Evolutionary conservation across 768 basidiomycete species (phyloP).

Genomic region (Trichaptum fuscoviolaceum): DNA sequence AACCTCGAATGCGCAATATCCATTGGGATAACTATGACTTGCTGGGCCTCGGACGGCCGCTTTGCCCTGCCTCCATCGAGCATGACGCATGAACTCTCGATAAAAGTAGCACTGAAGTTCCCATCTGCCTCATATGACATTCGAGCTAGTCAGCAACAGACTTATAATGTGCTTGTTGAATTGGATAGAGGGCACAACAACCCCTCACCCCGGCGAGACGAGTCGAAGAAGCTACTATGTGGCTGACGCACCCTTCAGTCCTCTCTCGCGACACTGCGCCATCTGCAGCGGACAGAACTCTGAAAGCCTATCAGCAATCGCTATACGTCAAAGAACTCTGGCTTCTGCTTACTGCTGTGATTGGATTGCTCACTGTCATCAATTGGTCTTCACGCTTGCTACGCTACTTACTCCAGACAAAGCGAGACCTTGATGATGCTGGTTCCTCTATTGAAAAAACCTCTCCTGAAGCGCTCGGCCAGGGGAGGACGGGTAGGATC

Average conservation of each 20-base stretch:
- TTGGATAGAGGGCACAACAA: neutral
- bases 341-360: constrained; percentile 32
- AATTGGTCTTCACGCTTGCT: constrained; percentile 20
- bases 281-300: constrained; percentile 28
- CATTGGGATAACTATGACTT: neutral
- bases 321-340: constrained; percentile 36
- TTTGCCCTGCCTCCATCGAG: neutral
- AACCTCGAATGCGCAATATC: neutral
- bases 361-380: constrained; percentile 32
- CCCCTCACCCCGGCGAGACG: neutral
- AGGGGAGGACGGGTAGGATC: constrained; percentile 14
- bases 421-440: neutral
- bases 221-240: neutral
- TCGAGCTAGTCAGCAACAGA: neutral
- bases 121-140: constrained; percentile 1
- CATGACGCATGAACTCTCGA: constrained; percentile 3
- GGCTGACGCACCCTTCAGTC: neutral
- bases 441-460: constrained; percentile 11
- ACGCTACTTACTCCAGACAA: constrained; percentile 9
- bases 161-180: neutral
- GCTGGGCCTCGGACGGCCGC: neutral
- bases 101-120: constrained; percentile 5
- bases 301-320: constrained; percentile 30
- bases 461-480: constrained; percentile 11
- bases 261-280: constrained; percentile 16